Base-by-base conservation (phyloP, 75 land plant genomes). In the Cryptomeria japonica region DNA sequence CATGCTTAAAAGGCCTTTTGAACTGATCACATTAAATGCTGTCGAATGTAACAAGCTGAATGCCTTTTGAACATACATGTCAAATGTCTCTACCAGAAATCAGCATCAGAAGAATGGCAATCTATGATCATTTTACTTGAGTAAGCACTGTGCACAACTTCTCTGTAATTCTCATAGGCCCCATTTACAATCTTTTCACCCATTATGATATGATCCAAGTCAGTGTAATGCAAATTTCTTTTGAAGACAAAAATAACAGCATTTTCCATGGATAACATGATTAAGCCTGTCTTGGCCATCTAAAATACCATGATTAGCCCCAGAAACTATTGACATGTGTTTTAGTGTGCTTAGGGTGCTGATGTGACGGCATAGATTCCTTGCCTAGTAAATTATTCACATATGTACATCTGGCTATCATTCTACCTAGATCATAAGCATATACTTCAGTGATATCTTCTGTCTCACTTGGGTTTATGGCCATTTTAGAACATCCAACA, bases 31-130 rank as follows among this genome's bases (percentile, higher is more conserved):
- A 18, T 79, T 80, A 41, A 44, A 44, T 80, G 46, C 83, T 42
- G 83, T 80, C 34, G 47, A 41, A 22, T 28, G 46, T 42, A 80
- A 80, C 49, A 80, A 80, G 47, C 47, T 80, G 49, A 80, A 80
- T 42, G 46, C n/a, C 28, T 80, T 78, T 38, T 78, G 41, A 38
- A 37, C 18, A 78, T 78, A 44, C 2, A 80, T 22, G 12, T 25
- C 25, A 42, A 42, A 42, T 80, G n/a, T 25, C 49, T 42, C 32
- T 80, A 49, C 47, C 42, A 42, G 83, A 80, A 41, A 80, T 42
- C 83, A 80, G 12, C 83, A 80, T 80, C 11, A 42, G 31, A 39
- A 18, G 10, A 41, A 41, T 42, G 19, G 9, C 7, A 2, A 80
- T 41, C 83, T 42, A 19, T 80, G 28, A 80, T 80, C 47, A 79